Percentiles rank a stretch among this genome's conserved stretches.
Evolutionary conservation across 2,329 filamentous ascomycete species (phyloP).

Genomic region (Phyllosticta capitalensis): DNA sequence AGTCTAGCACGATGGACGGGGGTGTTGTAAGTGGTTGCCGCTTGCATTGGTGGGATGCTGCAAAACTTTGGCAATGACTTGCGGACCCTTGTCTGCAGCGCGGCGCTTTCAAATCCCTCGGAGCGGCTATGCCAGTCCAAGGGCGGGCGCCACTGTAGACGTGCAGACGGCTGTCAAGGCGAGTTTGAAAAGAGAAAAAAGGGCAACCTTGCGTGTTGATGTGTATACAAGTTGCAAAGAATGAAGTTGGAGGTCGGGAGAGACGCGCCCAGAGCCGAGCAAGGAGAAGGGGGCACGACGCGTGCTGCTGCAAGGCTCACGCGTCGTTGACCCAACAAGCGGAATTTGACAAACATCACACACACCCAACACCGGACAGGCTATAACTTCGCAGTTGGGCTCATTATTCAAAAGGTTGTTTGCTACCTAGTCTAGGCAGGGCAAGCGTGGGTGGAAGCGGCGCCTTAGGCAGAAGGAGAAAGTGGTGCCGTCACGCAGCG

Average conservation of each 20-base stretch:
- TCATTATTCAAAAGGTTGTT: background rate
- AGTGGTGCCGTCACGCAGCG: background rate
- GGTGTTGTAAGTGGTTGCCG: background rate
- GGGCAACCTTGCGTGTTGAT: background rate
- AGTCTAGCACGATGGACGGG: background rate
- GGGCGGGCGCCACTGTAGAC: background rate
- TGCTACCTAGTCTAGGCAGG: background rate
- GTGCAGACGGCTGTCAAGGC: background rate
- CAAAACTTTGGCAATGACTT: background rate
- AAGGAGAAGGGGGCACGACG: conserved; percentile 9
- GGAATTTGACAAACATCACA: background rate
- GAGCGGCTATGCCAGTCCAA: background rate
- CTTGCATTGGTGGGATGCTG: background rate
- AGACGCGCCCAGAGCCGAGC: background rate
- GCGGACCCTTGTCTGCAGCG: background rate
- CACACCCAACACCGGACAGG: too few species aligned
- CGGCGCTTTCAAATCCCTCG: background rate
- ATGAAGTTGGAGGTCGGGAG: background rate
- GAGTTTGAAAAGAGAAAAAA: background rate
- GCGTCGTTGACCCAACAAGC: conserved; percentile 10
- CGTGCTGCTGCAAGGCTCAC: conserved; percentile 10
- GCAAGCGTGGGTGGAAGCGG: background rate
- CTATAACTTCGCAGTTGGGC: background rate
- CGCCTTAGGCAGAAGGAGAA: background rate
- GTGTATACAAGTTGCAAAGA: background rate